Evolutionary conservation across 2,329 filamentous ascomycete species (phyloP).

Genomic region (Chaetoscypha palmicola): DNA sequence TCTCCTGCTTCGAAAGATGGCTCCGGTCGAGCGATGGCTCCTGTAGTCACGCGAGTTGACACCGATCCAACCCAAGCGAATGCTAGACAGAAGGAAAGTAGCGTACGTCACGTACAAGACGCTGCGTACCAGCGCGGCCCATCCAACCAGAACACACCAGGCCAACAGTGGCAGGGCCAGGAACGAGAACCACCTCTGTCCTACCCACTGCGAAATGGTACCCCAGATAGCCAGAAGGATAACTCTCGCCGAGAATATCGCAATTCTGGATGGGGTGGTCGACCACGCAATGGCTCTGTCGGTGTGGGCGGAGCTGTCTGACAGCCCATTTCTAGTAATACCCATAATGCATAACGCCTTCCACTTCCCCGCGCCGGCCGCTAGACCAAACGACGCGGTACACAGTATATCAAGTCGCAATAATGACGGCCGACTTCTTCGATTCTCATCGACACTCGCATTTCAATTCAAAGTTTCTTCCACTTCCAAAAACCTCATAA

Average conservation of each 20-base stretch:
- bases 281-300: conserved; percentile 30
- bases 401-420: conserved; percentile 13
- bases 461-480: conserved; percentile 17
- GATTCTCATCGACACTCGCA: conserved; percentile 8
- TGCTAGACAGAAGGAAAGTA: conserved; percentile 75
- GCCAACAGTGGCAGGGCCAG: conserved; percentile 39
- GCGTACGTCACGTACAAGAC: conserved; percentile 70
- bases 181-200: conserved; percentile 25
- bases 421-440: conserved; percentile 18
- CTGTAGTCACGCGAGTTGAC: conserved; percentile 64
- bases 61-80: conserved; percentile 68
- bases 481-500: conserved; percentile 12
- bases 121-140: conserved; percentile 37
- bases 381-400: conserved; percentile 12
- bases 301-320: conserved; percentile 30
- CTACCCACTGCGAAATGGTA: conserved; percentile 26
- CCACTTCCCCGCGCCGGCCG: conserved; percentile 17
- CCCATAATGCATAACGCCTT: conserved; percentile 21
- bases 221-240: conserved; percentile 29
- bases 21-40: conserved; percentile 39
- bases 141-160: conserved; percentile 42
- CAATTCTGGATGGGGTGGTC: conserved; percentile 30
- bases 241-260: conserved; percentile 26
- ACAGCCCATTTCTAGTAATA: conserved; percentile 2
- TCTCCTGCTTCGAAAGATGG: conserved; percentile 46